These are phyloP conservation scores for Sporothrix curviconia DNA, from an alignment of 2,329 filamentous ascomycete species.

Conservation along the genomic window DNA sequence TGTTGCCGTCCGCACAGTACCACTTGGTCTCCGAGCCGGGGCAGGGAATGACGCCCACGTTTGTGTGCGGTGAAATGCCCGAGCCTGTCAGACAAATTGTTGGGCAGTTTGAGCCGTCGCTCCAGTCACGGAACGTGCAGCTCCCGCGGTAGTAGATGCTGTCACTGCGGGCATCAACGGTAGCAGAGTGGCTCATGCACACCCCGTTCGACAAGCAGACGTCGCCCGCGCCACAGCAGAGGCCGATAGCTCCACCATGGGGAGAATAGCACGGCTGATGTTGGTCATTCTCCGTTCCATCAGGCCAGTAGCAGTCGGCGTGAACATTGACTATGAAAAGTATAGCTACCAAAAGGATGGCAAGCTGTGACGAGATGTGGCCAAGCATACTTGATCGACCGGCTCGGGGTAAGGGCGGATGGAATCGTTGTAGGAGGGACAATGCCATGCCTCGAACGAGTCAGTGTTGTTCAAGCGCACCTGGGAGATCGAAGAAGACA, in stretches of 20 bases:
- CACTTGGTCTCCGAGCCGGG: constrained; percentile 7
- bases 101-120: constrained; percentile 11
- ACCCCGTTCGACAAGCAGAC: constrained; percentile 15
- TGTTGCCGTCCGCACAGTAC: constrained; percentile 15
- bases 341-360: neutral
- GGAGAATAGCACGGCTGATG: constrained; percentile 13
- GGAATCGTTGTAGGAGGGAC: neutral
- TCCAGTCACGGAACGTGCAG: constrained; percentile 13
- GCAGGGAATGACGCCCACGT: constrained; percentile 9
- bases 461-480: too few species aligned
- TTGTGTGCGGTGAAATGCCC: neutral
- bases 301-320: constrained; percentile 18
- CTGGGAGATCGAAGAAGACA: neutral
- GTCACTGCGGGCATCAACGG: neutral
- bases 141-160: constrained; percentile 15
- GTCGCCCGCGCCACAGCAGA: constrained; percentile 18
- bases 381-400: neutral
- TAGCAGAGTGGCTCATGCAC: constrained; percentile 3
- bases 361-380: neutral
- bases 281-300: constrained; percentile 12
- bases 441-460: neutral
- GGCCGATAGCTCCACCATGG: constrained; percentile 1
- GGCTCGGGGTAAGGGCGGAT: neutral
- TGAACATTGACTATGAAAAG: neutral
- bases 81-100: constrained; percentile 9